Percentiles rank a stretch among this genome's conserved stretches.
Conservation (phyloP, 352 stramenopile species). For the Phytophthora sojae region DNA sequence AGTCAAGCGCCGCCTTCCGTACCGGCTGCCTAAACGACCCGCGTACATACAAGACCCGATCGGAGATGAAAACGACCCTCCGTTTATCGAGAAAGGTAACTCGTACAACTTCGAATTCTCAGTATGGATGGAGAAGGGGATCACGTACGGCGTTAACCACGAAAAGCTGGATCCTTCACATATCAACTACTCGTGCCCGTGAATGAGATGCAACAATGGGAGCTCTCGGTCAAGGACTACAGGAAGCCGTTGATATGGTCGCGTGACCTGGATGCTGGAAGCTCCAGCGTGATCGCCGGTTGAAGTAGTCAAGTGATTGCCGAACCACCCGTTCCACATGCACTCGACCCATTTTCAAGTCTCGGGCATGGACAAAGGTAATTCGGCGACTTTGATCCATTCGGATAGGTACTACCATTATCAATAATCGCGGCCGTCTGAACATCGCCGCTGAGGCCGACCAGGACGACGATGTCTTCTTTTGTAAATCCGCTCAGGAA, state of each 20-base stretch:
- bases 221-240: slow-evolving; percentile 69
- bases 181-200: slow-evolving; percentile 73
- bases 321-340: slow-evolving; percentile 85
- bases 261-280: slow-evolving; percentile 45
- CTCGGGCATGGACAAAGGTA: slow-evolving; percentile 49
- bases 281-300: slow-evolving; percentile 17
- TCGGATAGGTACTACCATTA: too few relatives aligned
- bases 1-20: slow-evolving; percentile 47
- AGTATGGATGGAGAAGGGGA: slow-evolving; percentile 64
- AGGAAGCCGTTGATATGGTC: slow-evolving; percentile 36
- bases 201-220: slow-evolving; percentile 74
- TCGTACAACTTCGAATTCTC: slow-evolving; percentile 82
- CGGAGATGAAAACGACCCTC: slow-evolving; percentile 17
- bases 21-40: slow-evolving; percentile 52
- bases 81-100: slow-evolving; percentile 41
- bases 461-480: too few relatives aligned
- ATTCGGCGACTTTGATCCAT: too few relatives aligned
- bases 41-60: slow-evolving; percentile 65
- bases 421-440: too few relatives aligned
- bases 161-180: slow-evolving; percentile 48
- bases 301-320: slow-evolving; percentile 42
- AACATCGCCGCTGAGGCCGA: too few relatives aligned
- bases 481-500: too few relatives aligned
- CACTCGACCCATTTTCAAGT: slow-evolving; percentile 83
- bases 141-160: slow-evolving; percentile 73